Percentiles rank a stretch among this genome's conserved stretches.
Conservation (phyloP, 164 flowering plant genomes). For the Berberis vulgaris region DNA sequence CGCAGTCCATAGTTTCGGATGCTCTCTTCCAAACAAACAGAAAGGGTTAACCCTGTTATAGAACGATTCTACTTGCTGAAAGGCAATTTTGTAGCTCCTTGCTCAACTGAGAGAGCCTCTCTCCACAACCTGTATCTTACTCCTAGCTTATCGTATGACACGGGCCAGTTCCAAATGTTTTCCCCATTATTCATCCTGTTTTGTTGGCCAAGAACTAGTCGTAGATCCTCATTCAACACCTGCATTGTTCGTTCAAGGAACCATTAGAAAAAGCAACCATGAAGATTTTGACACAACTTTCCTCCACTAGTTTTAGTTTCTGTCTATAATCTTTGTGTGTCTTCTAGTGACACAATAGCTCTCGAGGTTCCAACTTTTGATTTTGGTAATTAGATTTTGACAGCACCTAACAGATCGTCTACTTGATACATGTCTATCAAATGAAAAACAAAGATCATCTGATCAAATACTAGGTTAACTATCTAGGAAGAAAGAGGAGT, state of each 20-base stretch:
- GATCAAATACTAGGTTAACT: neutral
- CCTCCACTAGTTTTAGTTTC: too few species aligned
- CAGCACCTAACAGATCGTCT: neutral
- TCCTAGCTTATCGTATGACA: constrained; percentile 87
- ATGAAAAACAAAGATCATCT: neutral
- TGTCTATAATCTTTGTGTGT: too few species aligned
- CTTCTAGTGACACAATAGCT: neutral
- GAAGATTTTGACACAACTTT: neutral
- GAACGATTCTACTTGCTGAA: constrained; percentile 23
- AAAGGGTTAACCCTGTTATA: too few species aligned
- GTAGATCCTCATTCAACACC: constrained; percentile 91
- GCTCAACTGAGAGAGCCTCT: constrained; percentile 49
- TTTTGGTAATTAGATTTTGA: too few species aligned
- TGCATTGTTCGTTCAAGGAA: constrained; percentile 14
- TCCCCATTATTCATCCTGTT: constrained; percentile 85
- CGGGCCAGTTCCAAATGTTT: constrained; percentile 90
- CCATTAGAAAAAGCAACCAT: neutral
- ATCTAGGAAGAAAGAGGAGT: neutral
- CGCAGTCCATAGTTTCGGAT: too few species aligned
- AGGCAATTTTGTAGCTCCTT: constrained; percentile 49
- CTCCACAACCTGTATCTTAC: constrained; percentile 93
- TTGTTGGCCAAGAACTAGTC: constrained; percentile 92
- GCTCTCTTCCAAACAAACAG: too few species aligned
- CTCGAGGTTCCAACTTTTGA: too few species aligned
- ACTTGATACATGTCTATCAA: too few species aligned